phyloP scores from a whole-genome alignment of 257 asterid genomes.

The Handroanthus guayacan region DNA sequence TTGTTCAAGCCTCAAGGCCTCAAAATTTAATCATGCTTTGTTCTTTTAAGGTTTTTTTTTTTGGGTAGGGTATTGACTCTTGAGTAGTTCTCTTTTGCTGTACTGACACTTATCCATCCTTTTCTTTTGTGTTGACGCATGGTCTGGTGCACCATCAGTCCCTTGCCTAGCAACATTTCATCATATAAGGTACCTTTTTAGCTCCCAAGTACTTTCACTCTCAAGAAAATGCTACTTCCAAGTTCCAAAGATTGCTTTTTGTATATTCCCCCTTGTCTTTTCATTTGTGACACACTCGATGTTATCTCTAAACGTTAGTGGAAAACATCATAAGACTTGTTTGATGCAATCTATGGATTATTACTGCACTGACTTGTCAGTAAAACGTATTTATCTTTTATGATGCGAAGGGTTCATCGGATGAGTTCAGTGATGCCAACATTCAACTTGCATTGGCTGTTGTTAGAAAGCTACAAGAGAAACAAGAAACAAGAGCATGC shows the following conservation, averaged over 20 bases:
- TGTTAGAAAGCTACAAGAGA: conserved; percentile 75
- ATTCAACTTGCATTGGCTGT: conserved; percentile 89
- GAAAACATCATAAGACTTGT: conserved; percentile 11
- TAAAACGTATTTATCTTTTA: conserved; percentile 27
- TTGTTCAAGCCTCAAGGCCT: conserved; percentile 3
- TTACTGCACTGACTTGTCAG: conserved; percentile 17
- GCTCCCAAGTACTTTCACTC: conserved; percentile 19
- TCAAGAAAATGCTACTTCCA: neutral
- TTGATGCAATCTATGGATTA: conserved; percentile 10
- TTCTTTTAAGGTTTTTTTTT: conserved; percentile 14
- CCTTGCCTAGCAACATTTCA: conserved; percentile 86
- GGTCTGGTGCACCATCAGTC: conserved; percentile 58
- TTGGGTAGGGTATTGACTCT: conserved; percentile 23
- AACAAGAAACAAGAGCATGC: conserved; percentile 89
- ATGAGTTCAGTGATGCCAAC: conserved; percentile 94
- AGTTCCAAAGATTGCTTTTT: neutral
- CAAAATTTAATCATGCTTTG: neutral
- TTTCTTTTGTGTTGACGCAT: conserved; percentile 26
- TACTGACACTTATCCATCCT: conserved; percentile 36
- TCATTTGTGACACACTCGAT: neutral
- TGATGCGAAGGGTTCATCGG: conserved; percentile 88
- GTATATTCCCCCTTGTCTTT: neutral
- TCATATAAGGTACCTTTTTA: conserved; percentile 80
- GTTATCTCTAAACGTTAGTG: neutral
- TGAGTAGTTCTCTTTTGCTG: conserved; percentile 30